Conservation (phyloP, 2,329 filamentous ascomycete species). For the Fusarium torreyae region DNA sequence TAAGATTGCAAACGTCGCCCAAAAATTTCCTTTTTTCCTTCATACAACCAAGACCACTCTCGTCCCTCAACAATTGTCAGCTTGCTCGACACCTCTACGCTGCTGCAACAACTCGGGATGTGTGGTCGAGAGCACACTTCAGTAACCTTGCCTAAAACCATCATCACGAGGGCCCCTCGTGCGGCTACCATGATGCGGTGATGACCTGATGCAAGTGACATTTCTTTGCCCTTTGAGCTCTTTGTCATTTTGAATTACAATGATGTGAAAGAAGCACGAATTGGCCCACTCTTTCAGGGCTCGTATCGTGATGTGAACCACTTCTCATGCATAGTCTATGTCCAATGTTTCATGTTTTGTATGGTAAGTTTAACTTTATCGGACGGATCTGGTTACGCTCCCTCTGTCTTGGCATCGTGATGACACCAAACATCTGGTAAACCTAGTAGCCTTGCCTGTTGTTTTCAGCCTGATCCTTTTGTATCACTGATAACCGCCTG, state of each 20-base stretch:
- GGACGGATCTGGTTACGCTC: constrained; percentile 9
- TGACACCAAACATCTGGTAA: constrained; percentile 62
- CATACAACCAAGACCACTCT: constrained; percentile 62
- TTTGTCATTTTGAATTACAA: constrained; percentile 23
- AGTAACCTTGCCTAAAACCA: constrained; percentile 76
- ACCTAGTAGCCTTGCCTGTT: constrained; percentile 54
- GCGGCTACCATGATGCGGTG: constrained; percentile 76
- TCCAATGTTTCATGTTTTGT: not conserved
- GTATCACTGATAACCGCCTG: constrained; percentile 47
- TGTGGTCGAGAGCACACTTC: constrained; percentile 70
- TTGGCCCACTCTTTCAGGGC: not conserved
- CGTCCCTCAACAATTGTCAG: constrained; percentile 59
- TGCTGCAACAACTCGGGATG: constrained; percentile 66
- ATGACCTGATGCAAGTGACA: constrained; percentile 79
- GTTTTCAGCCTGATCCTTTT: constrained; percentile 43
- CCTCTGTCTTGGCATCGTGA: constrained; percentile 41
- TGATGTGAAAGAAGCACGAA: not conserved
- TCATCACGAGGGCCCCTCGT: constrained; percentile 77
- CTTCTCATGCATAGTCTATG: not conserved
- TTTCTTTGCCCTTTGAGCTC: constrained; percentile 41
- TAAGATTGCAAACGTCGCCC: constrained; percentile 35
- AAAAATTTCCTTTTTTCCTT: constrained; percentile 50
- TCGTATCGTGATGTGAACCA: constrained; percentile 10
- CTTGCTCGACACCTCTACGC: constrained; percentile 52
- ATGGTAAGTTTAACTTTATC: constrained; percentile 37